Conservation (phyloP, 768 basidiomycete species). For the Kwoniella sp. region DNA sequence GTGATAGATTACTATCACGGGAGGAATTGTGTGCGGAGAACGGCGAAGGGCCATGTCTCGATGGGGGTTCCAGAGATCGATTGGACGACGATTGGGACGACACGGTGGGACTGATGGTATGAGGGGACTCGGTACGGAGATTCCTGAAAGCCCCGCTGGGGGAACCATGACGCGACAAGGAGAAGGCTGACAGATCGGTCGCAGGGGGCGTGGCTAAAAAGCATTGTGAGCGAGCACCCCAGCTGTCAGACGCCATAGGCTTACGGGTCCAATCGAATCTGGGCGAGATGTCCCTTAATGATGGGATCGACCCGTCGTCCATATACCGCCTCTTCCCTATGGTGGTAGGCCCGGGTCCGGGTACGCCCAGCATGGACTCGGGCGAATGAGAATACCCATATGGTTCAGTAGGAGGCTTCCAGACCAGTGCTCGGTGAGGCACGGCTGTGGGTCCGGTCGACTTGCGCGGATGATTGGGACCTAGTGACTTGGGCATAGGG, state of each 20-base stretch:
- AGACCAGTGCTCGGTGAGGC: constrained; percentile 10
- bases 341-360: constrained; percentile 8
- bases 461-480: not conserved
- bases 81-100: not conserved
- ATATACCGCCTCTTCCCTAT: constrained; percentile 7
- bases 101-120: not conserved
- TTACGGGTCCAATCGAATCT: constrained; percentile 19
- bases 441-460: not conserved
- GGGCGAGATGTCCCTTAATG: constrained; percentile 3
- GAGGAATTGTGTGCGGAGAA: not conserved
- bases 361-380: not conserved
- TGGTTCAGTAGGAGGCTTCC: constrained; percentile 4
- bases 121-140: not conserved
- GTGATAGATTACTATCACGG: no score
- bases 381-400: not conserved
- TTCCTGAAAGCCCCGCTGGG: not conserved
- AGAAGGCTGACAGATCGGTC: constrained; percentile 14
- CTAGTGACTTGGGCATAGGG: not conserved
- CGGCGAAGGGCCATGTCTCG: not conserved
- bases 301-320: constrained; percentile 20
- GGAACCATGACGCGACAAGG: constrained; percentile 1
- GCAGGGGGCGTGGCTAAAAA: constrained; percentile 9
- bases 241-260: not conserved
- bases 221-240: not conserved
- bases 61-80: not conserved